phyloP scores from a whole-genome alignment of 2,329 filamentous ascomycete species.

The Teratosphaeria epicoccoides region DNA sequence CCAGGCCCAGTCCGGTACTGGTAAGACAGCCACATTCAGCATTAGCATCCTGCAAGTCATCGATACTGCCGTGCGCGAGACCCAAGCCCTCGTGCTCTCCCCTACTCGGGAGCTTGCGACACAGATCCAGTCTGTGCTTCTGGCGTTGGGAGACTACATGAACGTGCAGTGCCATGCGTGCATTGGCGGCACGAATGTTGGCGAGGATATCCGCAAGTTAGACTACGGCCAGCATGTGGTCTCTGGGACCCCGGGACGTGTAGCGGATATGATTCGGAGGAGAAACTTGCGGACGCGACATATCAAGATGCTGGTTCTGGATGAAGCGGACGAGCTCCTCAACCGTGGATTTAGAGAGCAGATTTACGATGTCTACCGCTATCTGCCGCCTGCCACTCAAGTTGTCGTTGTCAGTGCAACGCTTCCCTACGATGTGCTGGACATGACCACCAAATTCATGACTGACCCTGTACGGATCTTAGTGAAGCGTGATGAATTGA shows the following conservation, averaged over 20 bases:
- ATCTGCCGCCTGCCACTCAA: constrained; percentile 90
- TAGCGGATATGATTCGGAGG: constrained; percentile 73
- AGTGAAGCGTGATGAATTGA: constrained; percentile 97
- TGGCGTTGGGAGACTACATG: constrained; percentile 99
- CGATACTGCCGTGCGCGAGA: constrained; percentile 85
- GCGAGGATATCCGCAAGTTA: constrained; percentile 94
- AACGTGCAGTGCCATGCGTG: constrained; percentile 98
- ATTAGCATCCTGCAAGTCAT: constrained; percentile 99
- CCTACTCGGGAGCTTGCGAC: constrained; percentile 94
- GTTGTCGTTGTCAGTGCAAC: constrained; percentile 98
- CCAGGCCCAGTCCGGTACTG: constrained; percentile 95
- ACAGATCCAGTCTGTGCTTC: constrained; percentile 96
- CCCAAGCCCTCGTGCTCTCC: constrained; percentile 92
- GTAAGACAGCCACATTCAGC: constrained; percentile 99
- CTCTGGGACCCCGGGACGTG: constrained; percentile 91
- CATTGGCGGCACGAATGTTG: constrained; percentile 95
- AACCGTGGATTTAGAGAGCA: constrained; percentile 96
- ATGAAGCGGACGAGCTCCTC: constrained; percentile 68
- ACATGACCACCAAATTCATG: constrained; percentile 99
- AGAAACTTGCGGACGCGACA: constrained; percentile 61
- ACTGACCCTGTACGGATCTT: constrained; percentile 92
- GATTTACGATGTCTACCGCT: constrained; percentile 98
- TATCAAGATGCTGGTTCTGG: constrained; percentile 70
- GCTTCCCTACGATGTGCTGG: constrained; percentile 91
- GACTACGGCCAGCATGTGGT: constrained; percentile 98